Percentiles rank a stretch among this genome's conserved stretches.
phyloP scores from a whole-genome alignment of 148 eudicot genomes.

The Bassia scoparia region DNA sequence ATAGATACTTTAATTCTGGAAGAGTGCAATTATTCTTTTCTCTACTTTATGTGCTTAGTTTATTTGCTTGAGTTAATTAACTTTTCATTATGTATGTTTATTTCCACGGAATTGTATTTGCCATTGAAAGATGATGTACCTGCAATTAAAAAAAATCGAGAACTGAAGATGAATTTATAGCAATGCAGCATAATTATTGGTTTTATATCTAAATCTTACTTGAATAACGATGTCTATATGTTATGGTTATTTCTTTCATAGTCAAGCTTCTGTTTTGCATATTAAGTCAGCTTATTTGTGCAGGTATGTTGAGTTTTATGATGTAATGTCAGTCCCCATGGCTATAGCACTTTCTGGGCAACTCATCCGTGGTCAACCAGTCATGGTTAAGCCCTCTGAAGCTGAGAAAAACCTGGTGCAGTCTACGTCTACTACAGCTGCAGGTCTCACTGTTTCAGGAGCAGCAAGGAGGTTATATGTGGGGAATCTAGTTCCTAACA shows the following conservation, averaged over 20 bases:
- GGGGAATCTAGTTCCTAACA: constrained; percentile 71
- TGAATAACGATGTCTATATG: not conserved
- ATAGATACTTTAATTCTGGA: no score
- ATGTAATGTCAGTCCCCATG: constrained; percentile 93
- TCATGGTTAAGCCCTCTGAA: constrained; percentile 97
- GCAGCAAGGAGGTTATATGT: constrained; percentile 79
- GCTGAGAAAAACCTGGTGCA: constrained; percentile 94
- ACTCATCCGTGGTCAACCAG: constrained; percentile 80
- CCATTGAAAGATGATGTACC: not conserved
- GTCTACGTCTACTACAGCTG: constrained; percentile 53
- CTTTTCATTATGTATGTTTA: not conserved
- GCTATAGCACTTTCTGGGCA: constrained; percentile 94
- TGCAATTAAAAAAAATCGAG: not conserved
- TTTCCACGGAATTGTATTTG: no score
- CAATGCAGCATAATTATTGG: not conserved
- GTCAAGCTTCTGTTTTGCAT: not conserved
- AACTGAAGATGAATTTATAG: not conserved
- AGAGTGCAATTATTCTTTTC: no score
- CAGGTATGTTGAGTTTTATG: constrained; percentile 91
- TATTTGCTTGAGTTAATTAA: not conserved
- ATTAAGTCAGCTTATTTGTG: constrained; percentile 5
- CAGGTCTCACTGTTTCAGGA: constrained; percentile 51
- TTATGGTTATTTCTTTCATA: not conserved
- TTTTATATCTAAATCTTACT: not conserved
- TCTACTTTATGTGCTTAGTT: no score